Base-by-base conservation (phyloP, 176 grass and related monocot species). In the Eragrostis curvula region DNA sequence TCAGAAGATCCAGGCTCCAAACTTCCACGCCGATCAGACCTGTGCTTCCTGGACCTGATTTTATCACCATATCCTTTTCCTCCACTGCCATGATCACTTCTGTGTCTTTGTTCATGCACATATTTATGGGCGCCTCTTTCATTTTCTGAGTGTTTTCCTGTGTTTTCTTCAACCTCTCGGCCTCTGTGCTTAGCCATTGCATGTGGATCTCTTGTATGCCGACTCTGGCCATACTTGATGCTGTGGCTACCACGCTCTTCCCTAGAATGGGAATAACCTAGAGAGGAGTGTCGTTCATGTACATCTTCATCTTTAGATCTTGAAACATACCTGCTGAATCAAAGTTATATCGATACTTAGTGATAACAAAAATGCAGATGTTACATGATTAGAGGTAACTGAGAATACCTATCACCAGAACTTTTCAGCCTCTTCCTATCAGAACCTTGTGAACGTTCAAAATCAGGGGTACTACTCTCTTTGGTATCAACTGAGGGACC, bases 401-500 rank as follows among this genome's bases (percentile, higher is more conserved):
- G 42, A 68, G 72, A 71, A 82, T 84, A 90, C 87, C 83, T 81
- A 15, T 75, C 68, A 77, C 76, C 63, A 30, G 76, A 91, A 69
- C 66, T 91, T 89, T 81, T 85, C 21, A 21, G 30, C 70, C 79
- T 94, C 44, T 81, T 90, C 66, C 81, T 68, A 53, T 92, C 68
- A 78, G 96, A 94, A 66, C 30, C 81, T 47, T 68, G 71, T 41
- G 30, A 61, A 66, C 71, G 59, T 58, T 85, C 88, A 81, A 67
- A 73, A 83, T 85, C 74, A 71, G 73, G 76, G 25, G 17, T 44
- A 82, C 86, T 83, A 51, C 45, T 67, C 12, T 23, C 46, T 57
- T 90, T 96, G 62, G 69, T 65, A 68, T 92, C 79, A 91, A 79
- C 77, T 59, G 90, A 91, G 69, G 73, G 68, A 52, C 96, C 96